Base-by-base conservation (phyloP, 176 grass and related monocot genomes). In the Poa annua region DNA sequence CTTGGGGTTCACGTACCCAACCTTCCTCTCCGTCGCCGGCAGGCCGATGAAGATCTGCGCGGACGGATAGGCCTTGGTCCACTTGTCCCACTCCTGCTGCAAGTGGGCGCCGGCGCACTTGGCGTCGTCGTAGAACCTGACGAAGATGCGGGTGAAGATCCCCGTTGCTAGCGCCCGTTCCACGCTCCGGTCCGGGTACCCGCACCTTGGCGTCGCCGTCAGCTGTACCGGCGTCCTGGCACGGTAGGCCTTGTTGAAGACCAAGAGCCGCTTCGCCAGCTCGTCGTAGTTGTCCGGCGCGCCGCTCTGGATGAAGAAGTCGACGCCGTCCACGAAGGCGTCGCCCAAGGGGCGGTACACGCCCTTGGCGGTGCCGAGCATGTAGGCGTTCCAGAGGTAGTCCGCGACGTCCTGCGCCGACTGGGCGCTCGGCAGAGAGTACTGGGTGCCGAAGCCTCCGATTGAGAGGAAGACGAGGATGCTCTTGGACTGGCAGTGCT, bases 171-270 rank as follows among this genome's bases (percentile, higher is more conserved):
- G 83, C 36, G 83, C 83, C 17, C 7, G 17, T 64, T 25, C 1
- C 22, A 85, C 7, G 33, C 19, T 25, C 7, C 7, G 7, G 17
- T 55, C 83, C 4, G 83, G 74, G 63, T 69, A 85, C 3, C 62
- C 7, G 83, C 83, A 85, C 36, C 83, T 63, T 63, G 19, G 16
- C 50, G 83, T 78, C 2, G 83, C 74, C 76, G 76, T 49, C 54
- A 80, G 84, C 54, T 22, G 70, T 0, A 86, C 33, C 0, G 42
- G 76, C 1, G 19, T 10, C 25, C 20, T 50, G 19, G 19, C 63
- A 13, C 13, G 61, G 44, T 5, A 50, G 44, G 48, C 32, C 19
- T 22, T 33, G 45, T 66, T 80, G 78, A 55, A 54, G 21, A 6
- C 4, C 17, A 4, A 1, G 47, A 81, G 65, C 7, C n/a, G 48